Conservation (phyloP, 805 yeast genomes). For the Kregervanrija delftensis region DNA sequence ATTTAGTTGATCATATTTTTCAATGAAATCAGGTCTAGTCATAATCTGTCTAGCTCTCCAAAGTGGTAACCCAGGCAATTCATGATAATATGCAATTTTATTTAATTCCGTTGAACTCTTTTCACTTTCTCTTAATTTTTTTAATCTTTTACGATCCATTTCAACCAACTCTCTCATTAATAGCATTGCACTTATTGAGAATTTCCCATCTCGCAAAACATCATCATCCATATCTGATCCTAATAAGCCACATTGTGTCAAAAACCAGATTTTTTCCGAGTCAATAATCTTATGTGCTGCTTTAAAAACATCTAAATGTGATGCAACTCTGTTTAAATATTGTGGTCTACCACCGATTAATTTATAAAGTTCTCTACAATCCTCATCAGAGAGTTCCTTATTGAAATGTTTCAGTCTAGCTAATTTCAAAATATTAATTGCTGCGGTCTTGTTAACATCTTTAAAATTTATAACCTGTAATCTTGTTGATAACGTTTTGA, state of each 20-base stretch:
- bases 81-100: conserved; percentile 33
- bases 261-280: conserved; percentile 77
- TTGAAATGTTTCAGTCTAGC: conserved; percentile 41
- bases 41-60: conserved; percentile 82
- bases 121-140: conserved; percentile 21
- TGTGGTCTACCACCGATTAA: conserved; percentile 82
- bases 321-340: conserved; percentile 65
- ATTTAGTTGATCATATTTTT: conserved; percentile 65
- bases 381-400: conserved; percentile 30
- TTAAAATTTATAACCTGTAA: conserved; percentile 65
- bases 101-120: conserved; percentile 13
- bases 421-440: conserved; percentile 46
- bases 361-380: conserved; percentile 42
- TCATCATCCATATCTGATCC: conserved; percentile 84
- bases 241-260: conserved; percentile 73
- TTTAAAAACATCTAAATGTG: conserved; percentile 44
- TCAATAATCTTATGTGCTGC: conserved; percentile 71
- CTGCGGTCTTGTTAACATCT: conserved; percentile 50
- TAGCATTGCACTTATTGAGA: conserved; percentile 66
- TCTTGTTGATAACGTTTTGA: conserved; percentile 65
- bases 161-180: conserved; percentile 64
- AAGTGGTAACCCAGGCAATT: conserved; percentile 65
- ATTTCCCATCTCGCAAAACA: conserved; percentile 79
- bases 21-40: conserved; percentile 80
- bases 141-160: conserved; percentile 39